These are phyloP conservation scores for Phytophthora litchii DNA, from an alignment of 352 stramenopile species.

Conservation along the genomic window DNA sequence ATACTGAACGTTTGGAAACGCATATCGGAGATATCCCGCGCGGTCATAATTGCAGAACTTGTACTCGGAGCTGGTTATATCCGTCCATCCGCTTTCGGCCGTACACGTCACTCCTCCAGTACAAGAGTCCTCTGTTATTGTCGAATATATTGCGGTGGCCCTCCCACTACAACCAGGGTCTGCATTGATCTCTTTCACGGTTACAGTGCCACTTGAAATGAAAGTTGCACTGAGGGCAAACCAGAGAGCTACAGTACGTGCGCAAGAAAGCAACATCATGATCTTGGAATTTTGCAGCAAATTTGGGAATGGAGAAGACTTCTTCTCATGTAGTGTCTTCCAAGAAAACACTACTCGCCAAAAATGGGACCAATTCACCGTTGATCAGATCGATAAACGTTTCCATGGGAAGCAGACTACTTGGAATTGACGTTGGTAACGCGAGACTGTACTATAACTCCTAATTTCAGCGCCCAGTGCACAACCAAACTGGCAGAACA, in stretches of 20 bases:
- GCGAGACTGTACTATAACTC: too few species aligned
- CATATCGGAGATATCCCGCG: slow-evolving; percentile 1
- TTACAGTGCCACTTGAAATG: not conserved
- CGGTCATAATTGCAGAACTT: slow-evolving; percentile 2
- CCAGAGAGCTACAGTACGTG: not conserved
- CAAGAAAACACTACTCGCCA: too few species aligned
- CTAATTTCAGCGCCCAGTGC: too few species aligned
- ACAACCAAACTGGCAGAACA: too few species aligned
- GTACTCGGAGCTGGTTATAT: not conserved
- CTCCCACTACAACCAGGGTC: slow-evolving; percentile 2
- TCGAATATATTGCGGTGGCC: not conserved
- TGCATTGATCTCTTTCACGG: slow-evolving; percentile 1
- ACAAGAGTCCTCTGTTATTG: slow-evolving; percentile 2
- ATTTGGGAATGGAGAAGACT: too few species aligned
- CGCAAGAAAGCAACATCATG: too few species aligned
- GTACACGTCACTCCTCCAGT: not conserved
- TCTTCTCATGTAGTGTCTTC: too few species aligned
- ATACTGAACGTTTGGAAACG: not conserved
- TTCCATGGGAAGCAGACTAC: too few species aligned
- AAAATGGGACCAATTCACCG: too few species aligned
- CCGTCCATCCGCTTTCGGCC: not conserved
- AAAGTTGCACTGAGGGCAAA: not conserved
- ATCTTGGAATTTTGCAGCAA: too few species aligned
- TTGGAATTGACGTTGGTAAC: too few species aligned
- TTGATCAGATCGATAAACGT: too few species aligned